Conservation (phyloP, 768 basidiomycete species). For the Podaxis sp. region DNA sequence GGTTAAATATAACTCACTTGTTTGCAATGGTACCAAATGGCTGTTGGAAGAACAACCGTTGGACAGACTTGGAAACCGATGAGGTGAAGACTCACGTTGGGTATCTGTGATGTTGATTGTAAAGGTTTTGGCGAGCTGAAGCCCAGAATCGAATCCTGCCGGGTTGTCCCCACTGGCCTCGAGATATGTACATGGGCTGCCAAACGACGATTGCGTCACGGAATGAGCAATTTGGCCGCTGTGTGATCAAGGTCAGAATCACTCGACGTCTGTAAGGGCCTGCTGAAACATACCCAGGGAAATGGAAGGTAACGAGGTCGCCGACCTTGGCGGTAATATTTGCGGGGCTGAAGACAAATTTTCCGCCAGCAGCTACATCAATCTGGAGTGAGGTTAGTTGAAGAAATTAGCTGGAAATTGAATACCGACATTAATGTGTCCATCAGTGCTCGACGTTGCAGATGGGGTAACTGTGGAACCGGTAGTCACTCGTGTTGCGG, state of each 20-base stretch:
- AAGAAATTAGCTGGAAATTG: not conserved
- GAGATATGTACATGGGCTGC: constrained; percentile 50
- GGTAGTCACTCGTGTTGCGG: constrained; percentile 22
- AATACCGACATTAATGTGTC: constrained; percentile 35
- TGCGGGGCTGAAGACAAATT: constrained; percentile 42
- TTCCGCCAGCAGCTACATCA: constrained; percentile 39
- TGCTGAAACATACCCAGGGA: constrained; percentile 40
- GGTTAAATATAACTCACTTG: constrained; percentile 21
- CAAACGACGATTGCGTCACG: constrained; percentile 58
- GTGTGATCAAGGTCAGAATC: not conserved
- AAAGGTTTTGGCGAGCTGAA: constrained; percentile 38
- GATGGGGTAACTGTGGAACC: constrained; percentile 32
- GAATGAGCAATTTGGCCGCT: constrained; percentile 39
- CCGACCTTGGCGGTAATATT: constrained; percentile 50
- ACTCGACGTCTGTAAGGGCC: constrained; percentile 22
- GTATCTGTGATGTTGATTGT: constrained; percentile 47
- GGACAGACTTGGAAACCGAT: not conserved
- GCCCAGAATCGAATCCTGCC: constrained; percentile 57
- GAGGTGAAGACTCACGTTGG: constrained; percentile 36
- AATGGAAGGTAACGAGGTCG: constrained; percentile 51
- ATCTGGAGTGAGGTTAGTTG: constrained; percentile 30
- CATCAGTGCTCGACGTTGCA: constrained; percentile 35
- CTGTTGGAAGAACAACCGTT: constrained; percentile 25
- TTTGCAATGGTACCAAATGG: constrained; percentile 61
- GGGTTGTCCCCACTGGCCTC: constrained; percentile 33